Percentiles rank a stretch among this genome's conserved stretches.
phyloP scores from a whole-genome alignment of 148 eudicot genomes.

The Polygonum aviculare region DNA sequence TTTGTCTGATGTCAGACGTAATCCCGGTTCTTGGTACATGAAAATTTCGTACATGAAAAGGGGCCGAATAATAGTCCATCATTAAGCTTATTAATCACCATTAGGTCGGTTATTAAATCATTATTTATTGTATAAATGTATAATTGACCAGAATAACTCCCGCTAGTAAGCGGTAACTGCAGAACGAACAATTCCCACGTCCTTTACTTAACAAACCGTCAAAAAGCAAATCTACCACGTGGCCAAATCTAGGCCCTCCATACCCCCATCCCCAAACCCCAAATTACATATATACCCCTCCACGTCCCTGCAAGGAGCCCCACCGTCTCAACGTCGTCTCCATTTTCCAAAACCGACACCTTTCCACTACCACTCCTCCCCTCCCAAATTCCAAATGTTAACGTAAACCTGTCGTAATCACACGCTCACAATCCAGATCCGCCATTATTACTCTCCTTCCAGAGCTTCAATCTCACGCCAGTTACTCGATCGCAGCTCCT shows the following conservation, averaged over 20 bases:
- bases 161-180: not conserved
- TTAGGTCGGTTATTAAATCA: not conserved
- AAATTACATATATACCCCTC: not conserved
- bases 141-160: not conserved
- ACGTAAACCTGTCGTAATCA: not conserved
- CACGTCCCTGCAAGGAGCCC: not conserved
- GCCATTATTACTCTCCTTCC: not conserved
- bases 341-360: slow-evolving; percentile 6
- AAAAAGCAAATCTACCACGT: not conserved
- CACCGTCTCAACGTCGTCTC: slow-evolving; percentile 3
- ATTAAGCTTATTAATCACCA: not conserved
- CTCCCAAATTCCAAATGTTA: not conserved
- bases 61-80: too few species aligned
- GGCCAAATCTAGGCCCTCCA: slow-evolving; percentile 4
- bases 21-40: too few species aligned
- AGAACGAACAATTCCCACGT: not conserved
- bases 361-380: not conserved
- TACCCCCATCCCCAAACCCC: not conserved
- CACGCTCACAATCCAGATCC: not conserved
- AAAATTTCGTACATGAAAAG: too few species aligned
- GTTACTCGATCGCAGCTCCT: not conserved
- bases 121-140: too few species aligned
- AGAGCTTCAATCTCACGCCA: not conserved
- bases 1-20: too few species aligned
- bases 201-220: not conserved